Base-by-base conservation (phyloP, 148 eudicot species). In the Camellia granthamiana region DNA sequence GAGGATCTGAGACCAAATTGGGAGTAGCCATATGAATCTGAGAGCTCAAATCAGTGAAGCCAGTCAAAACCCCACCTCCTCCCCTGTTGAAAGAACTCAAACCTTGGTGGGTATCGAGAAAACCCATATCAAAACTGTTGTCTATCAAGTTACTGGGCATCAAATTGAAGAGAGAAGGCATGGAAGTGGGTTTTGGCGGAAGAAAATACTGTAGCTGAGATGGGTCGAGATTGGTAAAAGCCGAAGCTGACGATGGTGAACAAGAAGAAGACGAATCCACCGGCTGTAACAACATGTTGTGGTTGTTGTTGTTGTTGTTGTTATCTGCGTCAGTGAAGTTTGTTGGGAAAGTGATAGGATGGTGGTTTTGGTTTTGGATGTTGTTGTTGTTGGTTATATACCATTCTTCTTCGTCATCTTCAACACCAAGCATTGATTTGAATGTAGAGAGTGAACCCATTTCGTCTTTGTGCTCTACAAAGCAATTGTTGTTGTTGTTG, bases 251-350 rank as follows among this genome's bases (percentile, higher is more conserved):
- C 1, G 91, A 87, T 5, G 92, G 87, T 7, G 97, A 89, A 63
- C 95, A 92, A 18, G 98, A 92, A 7, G 97, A 87, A 7, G 98
- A 90, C 5, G 95, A 90, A 66, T 93, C 98, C 67, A 90, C 85
- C 4, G 77, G 85, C 13, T 88, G 89, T 3, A 91, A 76, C 43
- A 90, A 46, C 44, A 91, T 47, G 68, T 75, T 1, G 38, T 30
- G 38, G 38, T 30, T 30, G 38, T 30, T 30, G 38, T 30, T 30
- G 30, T 30, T 30, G 30, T 30, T 30, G 38, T 30, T 85, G 56
- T 80, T 78, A 21, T 73, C 71, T 19, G 81, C 75, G 4, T 87
- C 89, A 42, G 82, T 44, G 81, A 85, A 85, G 70, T 81, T 86
- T 15, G 88, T 65, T 13, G 87, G 80, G 80, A 83, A 90, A 59